A percentile compares a stretch with the other conserved stretches of the same genome.
These are phyloP conservation scores for Brassica rapa DNA, from an alignment of 345 rosid genomes.

Conservation along the genomic window DNA sequence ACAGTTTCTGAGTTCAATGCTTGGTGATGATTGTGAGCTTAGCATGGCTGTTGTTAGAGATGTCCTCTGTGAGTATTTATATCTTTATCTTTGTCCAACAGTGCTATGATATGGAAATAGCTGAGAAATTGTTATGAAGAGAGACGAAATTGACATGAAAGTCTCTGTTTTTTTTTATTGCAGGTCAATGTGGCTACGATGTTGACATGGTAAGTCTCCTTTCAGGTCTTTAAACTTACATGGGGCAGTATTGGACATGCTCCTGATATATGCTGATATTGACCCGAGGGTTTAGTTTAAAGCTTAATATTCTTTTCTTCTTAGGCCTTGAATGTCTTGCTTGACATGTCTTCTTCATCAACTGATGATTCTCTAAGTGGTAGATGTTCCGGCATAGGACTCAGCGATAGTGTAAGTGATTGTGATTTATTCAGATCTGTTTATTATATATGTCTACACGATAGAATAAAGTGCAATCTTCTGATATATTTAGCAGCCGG, in stretches of 20 bases:
- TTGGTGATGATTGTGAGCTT: conserved; percentile 71
- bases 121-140: not conserved
- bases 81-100: too few species aligned
- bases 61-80: conserved; percentile 61
- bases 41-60: conserved; percentile 80
- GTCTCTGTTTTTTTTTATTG: conserved; percentile 30
- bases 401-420: conserved; percentile 59
- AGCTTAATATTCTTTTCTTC: conserved; percentile 39
- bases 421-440: not conserved
- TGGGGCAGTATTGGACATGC: conserved; percentile 25
- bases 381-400: conserved; percentile 36
- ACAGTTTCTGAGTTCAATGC: conserved; percentile 78
- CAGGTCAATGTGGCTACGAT: conserved; percentile 84
- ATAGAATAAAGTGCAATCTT: conserved; percentile 18
- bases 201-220: conserved; percentile 65
- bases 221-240: conserved; percentile 13
- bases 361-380: conserved; percentile 45
- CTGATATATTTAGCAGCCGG: conserved; percentile 48
- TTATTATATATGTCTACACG: not conserved
- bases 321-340: conserved; percentile 78
- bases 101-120: conserved; percentile 1
- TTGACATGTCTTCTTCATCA: conserved; percentile 66
- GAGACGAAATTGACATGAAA: conserved; percentile 2
- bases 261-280: conserved; percentile 35
- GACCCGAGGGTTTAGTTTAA: conserved; percentile 10